These are phyloP conservation scores for Apiotrichum gamsii DNA, from an alignment of 1,284 basidiomycete species.

Conservation along the genomic window DNA sequence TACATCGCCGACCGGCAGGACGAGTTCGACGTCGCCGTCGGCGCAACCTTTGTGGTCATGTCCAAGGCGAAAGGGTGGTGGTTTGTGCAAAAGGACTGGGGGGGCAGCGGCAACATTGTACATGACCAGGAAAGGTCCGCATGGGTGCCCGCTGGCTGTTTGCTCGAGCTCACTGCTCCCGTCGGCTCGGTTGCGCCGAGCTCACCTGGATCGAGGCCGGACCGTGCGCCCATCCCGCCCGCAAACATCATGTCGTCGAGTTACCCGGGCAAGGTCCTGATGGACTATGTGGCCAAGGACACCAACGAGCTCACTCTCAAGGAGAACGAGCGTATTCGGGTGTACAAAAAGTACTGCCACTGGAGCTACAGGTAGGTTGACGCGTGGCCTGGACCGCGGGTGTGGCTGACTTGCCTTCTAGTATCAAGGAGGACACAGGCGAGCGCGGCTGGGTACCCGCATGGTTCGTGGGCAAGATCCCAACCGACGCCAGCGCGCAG, in stretches of 20 bases:
- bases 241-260: constrained; percentile 84
- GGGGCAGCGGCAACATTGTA: constrained; percentile 71
- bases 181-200: constrained; percentile 28
- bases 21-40: constrained; percentile 94
- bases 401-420: background rate
- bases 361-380: constrained; percentile 63
- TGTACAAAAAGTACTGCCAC: constrained; percentile 96
- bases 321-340: constrained; percentile 79
- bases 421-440: constrained; percentile 79
- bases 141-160: constrained; percentile 78
- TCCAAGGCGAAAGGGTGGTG: constrained; percentile 96
- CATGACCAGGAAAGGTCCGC: constrained; percentile 69
- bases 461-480: constrained; percentile 46
- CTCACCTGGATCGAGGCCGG: constrained; percentile 13
- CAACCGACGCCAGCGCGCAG: background rate
- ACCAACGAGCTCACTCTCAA: constrained; percentile 79
- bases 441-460: constrained; percentile 84
- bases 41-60: constrained; percentile 86
- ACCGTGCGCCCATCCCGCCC: constrained; percentile 64
- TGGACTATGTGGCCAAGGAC: constrained; percentile 88
- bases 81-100: constrained; percentile 91
- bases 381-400: no score
- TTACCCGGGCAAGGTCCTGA: constrained; percentile 86
- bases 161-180: constrained; percentile 83
- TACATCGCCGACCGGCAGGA: constrained; percentile 96